Percentiles rank a stretch among this genome's conserved stretches.
These are phyloP conservation scores for Ophidiomyces ophidiicola DNA, from an alignment of 2,329 filamentous ascomycete genomes.

Conservation along the genomic window DNA sequence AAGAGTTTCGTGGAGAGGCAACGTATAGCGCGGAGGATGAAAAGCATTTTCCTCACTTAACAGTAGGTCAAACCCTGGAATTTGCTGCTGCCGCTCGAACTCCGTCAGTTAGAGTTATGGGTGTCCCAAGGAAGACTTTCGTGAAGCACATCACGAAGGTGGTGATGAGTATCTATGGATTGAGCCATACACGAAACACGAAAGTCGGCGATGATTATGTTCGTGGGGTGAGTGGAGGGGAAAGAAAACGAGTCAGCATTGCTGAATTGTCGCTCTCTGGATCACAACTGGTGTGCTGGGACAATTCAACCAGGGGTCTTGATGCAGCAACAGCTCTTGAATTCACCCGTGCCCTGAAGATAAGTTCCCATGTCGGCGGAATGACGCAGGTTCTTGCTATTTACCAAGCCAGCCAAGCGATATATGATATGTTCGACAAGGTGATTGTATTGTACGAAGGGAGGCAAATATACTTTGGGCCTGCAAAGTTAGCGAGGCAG, in stretches of 20 bases:
- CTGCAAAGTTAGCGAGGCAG: conserved; percentile 44
- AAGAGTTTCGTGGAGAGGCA: conserved; percentile 35
- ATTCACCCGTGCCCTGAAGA: conserved; percentile 43
- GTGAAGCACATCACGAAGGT: conserved; percentile 31
- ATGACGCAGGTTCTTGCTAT: conserved; percentile 46
- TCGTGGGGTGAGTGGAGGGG: conserved; percentile 50
- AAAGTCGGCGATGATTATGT: conserved; percentile 46
- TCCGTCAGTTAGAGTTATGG: conserved; percentile 32
- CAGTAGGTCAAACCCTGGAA: conserved; percentile 45
- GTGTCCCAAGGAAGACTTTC: conserved; percentile 34
- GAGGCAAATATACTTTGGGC: conserved; percentile 64
- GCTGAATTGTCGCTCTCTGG: conserved; percentile 30
- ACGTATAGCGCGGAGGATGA: conserved; percentile 33
- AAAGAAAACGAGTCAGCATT: conserved; percentile 47
- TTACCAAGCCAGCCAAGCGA: conserved; percentile 43
- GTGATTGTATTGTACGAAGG: conserved; percentile 63
- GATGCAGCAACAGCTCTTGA: conserved; percentile 48
- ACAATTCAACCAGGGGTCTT: conserved; percentile 41
- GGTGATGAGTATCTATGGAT: conserved; percentile 32
- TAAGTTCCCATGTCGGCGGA: conserved; percentile 39
- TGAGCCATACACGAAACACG: conserved; percentile 35
- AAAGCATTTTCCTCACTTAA: conserved; percentile 45
- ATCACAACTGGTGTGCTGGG: conserved; percentile 31
- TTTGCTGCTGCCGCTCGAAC: conserved; percentile 45
- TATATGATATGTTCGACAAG: conserved; percentile 59